These are phyloP conservation scores for Hypsizygus ulmarius DNA, from an alignment of 1,284 basidiomycete genomes.

Conservation along the genomic window DNA sequence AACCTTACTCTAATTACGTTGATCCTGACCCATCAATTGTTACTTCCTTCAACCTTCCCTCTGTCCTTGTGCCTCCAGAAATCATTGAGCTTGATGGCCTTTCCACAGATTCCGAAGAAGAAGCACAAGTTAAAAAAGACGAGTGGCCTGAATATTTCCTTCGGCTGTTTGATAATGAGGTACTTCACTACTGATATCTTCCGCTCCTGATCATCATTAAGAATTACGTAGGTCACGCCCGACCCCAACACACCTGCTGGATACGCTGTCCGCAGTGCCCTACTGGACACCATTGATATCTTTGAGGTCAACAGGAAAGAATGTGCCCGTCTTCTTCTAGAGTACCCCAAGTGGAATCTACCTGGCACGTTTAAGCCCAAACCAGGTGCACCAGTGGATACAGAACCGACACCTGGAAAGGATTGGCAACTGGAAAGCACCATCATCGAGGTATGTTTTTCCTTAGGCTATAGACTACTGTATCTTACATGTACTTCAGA, in stretches of 20 bases:
- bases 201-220: too few relatives aligned
- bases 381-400: conserved; percentile 48
- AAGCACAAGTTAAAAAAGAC: conserved; percentile 68
- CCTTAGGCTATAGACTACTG: conserved; percentile 3
- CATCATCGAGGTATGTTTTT: conserved; percentile 65
- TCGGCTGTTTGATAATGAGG: conserved; percentile 78
- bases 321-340: conserved; percentile 82
- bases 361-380: conserved; percentile 82
- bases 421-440: conserved; percentile 80
- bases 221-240: conserved; percentile 85
- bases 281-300: conserved; percentile 86
- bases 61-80: conserved; percentile 85
- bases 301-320: conserved; percentile 98
- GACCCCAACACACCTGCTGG: conserved; percentile 71
- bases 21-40: conserved; percentile 43
- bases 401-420: conserved; percentile 53
- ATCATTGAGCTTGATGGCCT: conserved; percentile 75
- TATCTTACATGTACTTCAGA: conserved; percentile 39
- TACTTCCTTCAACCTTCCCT: conserved; percentile 67
- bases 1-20: conserved; percentile 59
- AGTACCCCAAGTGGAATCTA: conserved; percentile 84
- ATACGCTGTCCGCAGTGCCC: conserved; percentile 74
- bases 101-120: conserved; percentile 61
- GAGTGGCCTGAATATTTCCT: conserved; percentile 75
- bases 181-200: conserved; percentile 27